Evolutionary conservation across 257 asterid genomes (phyloP).

Genomic region (Plectranthus barbatus): DNA sequence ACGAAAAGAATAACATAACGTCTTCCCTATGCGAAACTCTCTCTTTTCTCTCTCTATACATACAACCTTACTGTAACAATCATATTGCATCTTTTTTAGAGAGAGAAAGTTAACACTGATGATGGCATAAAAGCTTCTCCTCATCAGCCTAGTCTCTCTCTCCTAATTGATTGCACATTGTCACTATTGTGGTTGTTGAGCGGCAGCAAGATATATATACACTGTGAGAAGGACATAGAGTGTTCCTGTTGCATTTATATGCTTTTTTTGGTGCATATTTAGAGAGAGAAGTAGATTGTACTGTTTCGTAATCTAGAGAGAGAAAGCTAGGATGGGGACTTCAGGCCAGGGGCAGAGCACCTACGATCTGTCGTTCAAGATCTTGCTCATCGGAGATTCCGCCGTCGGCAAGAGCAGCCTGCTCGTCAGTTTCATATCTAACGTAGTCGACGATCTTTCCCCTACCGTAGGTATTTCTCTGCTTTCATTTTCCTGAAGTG

Average conservation of each 20-base stretch:
- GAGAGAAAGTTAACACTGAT: conserved; percentile 15
- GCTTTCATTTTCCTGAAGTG: not conserved
- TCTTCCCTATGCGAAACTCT: conserved; percentile 18
- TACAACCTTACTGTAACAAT: not conserved
- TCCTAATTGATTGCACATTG: conserved; percentile 10
- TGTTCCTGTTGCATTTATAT: not conserved
- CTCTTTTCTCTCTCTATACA: too few species aligned
- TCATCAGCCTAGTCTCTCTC: conserved; percentile 14
- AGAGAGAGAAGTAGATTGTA: too few species aligned
- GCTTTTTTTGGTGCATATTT: not conserved
- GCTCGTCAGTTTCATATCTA: conserved; percentile 77
- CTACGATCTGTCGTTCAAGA: conserved; percentile 91
- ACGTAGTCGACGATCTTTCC: conserved; percentile 57
- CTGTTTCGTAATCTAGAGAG: too few species aligned
- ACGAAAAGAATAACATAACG: too few species aligned
- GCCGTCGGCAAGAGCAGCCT: conserved; percentile 97
- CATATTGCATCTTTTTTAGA: conserved; percentile 2
- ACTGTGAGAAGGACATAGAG: conserved; percentile 10
- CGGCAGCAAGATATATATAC: conserved; percentile 1
- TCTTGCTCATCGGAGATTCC: conserved; percentile 90
- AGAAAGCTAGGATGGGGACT: conserved; percentile 42
- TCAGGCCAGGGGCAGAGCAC: conserved; percentile 53
- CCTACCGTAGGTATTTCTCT: conserved; percentile 74
- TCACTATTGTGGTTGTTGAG: conserved; percentile 28
- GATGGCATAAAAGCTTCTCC: conserved; percentile 18